These are phyloP conservation scores for Dendrocalamus sinicus DNA, from an alignment of 176 grass and related monocot genomes.

Conservation along the genomic window DNA sequence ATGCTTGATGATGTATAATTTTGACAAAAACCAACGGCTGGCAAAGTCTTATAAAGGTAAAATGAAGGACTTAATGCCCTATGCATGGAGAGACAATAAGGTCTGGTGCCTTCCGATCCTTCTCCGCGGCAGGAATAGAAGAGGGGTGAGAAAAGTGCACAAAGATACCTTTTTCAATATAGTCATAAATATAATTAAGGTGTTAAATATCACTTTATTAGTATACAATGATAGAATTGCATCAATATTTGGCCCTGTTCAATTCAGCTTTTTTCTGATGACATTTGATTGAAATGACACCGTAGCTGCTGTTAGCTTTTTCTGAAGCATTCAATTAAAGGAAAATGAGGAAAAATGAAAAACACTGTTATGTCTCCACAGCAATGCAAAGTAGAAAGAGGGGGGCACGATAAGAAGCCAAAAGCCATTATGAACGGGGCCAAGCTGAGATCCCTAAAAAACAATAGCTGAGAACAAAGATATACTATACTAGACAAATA, in stretches of 20 bases:
- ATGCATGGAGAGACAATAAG: background rate
- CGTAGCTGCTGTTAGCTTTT: no score
- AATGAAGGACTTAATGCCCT: background rate
- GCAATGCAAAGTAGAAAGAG: no score
- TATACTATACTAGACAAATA: conserved; percentile 26
- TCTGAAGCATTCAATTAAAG: no score
- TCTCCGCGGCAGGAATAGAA: background rate
- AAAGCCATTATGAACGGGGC: no score
- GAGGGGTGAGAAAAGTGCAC: background rate
- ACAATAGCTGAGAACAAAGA: background rate
- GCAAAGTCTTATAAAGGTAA: background rate
- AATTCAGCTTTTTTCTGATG: no score
- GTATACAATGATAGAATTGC: background rate
- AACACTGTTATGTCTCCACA: no score
- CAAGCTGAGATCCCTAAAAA: background rate
- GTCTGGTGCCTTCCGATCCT: background rate
- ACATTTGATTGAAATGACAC: no score
- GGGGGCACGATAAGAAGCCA: no score
- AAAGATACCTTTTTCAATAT: conserved; percentile 3
- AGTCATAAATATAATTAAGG: conserved; percentile 22
- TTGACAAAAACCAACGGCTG: background rate
- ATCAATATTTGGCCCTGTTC: background rate
- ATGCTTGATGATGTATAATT: background rate
- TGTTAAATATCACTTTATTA: conserved; percentile 13
- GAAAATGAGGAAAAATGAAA: no score